A percentile compares a stretch with the other conserved stretches of the same genome.
phyloP scores from a whole-genome alignment of 108 stramenopile species.

The Fistulifera solaris region DNA sequence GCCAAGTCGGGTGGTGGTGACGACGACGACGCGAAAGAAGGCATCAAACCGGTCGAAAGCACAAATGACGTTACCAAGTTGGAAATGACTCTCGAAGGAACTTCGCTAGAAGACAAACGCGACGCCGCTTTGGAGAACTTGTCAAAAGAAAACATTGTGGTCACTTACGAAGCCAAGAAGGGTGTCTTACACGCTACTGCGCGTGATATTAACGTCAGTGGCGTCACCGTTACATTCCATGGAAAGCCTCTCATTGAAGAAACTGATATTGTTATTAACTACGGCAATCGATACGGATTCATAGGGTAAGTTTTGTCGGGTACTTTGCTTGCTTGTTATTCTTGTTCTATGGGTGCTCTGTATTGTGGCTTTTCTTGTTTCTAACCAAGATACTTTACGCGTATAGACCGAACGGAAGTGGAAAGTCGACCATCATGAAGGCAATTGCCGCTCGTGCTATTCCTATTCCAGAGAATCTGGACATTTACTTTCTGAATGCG shows the following conservation, averaged over 20 bases:
- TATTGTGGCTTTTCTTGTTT: too few relatives aligned
- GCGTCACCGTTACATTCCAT: slow-evolving; percentile 92
- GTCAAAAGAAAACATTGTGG: slow-evolving; percentile 64
- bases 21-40: slow-evolving; percentile 28
- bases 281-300: slow-evolving; percentile 92
- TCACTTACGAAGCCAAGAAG: slow-evolving; percentile 73
- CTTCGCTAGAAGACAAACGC: slow-evolving; percentile 43
- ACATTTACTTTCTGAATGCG: slow-evolving; percentile 92
- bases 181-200: slow-evolving; percentile 76
- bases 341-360: too few relatives aligned
- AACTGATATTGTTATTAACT: slow-evolving; percentile 83
- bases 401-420: slow-evolving; percentile 54
- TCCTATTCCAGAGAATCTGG: slow-evolving; percentile 94
- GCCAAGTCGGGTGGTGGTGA: slow-evolving; percentile 40
- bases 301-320: too few relatives aligned
- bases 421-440: slow-evolving; percentile 84
- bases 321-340: too few relatives aligned
- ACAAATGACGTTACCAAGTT: slow-evolving; percentile 9
- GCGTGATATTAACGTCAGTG: slow-evolving; percentile 93
- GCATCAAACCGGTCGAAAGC: slow-evolving; percentile 36
- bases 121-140: slow-evolving; percentile 66
- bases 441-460: slow-evolving; percentile 92
- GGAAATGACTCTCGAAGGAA: slow-evolving; percentile 25
- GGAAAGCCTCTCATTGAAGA: slow-evolving; percentile 83
- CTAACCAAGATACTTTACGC: too few relatives aligned